Percentiles rank a stretch among this genome's conserved stretches.
Conservation (phyloP, 257 asterid species). For the Solanum pinnatisectum region DNA sequence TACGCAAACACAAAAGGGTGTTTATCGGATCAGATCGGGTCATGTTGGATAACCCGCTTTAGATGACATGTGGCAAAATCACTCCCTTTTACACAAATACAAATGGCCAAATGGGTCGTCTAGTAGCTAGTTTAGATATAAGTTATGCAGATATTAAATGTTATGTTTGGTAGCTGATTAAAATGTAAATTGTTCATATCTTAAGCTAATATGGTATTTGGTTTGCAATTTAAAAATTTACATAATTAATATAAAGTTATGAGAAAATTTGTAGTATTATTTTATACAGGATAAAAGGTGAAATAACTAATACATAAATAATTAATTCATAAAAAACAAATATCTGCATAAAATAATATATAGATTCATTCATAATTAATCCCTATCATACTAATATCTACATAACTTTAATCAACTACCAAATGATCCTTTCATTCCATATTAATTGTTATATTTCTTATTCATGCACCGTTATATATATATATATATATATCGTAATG, state of each 20-base stretch:
- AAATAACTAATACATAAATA: too few species aligned
- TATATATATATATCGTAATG: not conserved
- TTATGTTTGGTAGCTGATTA: too few species aligned
- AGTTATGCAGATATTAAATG: too few species aligned
- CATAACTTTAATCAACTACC: too few species aligned
- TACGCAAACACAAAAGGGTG: too few species aligned
- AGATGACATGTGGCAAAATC: not conserved
- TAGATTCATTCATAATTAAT: too few species aligned
- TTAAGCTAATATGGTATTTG: too few species aligned
- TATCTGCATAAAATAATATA: too few species aligned
- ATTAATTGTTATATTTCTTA: not conserved
- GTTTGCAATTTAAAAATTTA: not conserved
- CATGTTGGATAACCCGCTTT: not conserved
- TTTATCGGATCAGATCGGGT: not conserved
- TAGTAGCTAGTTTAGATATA: not conserved
- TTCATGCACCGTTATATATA: not conserved
- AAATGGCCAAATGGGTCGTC: not conserved
- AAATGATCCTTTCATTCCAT: not conserved
- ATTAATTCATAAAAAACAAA: too few species aligned
- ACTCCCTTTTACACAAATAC: not conserved
- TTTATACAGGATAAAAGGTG: fast-evolving
- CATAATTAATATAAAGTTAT: not conserved
- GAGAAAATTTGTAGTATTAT: too few species aligned
- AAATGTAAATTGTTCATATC: too few species aligned
- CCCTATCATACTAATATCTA: not conserved